Evolutionary conservation across 2,329 filamentous ascomycete species (phyloP), one percentile per base, ranked within the genome.

Genomic region (Aspergillus aculeatus): DNA sequence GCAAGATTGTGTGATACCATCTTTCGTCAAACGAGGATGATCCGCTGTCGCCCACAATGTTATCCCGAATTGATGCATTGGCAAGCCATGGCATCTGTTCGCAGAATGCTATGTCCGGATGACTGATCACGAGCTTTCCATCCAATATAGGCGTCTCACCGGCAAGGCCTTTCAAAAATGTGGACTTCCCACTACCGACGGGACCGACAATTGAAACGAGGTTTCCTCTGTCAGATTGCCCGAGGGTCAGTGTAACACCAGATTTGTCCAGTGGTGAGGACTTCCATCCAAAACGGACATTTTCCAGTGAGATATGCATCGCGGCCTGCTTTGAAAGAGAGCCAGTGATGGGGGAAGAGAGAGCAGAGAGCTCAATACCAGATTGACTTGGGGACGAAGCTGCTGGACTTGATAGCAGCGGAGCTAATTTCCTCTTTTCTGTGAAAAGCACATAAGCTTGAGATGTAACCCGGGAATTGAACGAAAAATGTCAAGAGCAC

Each of bases 131-230:
- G 57, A 64, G 7, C 1, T 64, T 54, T 2, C 64, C 65, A 16
- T 62, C 56, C 2, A 62, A 23, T 9, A 67, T 19, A 1, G 61
- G 54, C 3, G 69, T 67, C 47, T 77, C 75, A 50, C 71, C 69
- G 1, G 75, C 62, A 1, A 77, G 52, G 5, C 66, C 64, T 56
- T 72, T 72, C 10, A 76, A 67, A 10, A 82, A 67, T 0, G 78
- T 81, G 6, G 79, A 81, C 62, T 82, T 82, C 2, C 80, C 80
- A 60, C 76, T 77, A 5, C 77, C 80, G n/a, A 81, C 76, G n/a
- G 78, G 75, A 9, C 79, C 79, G 53, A 80, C 69, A 26, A 81
- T 66, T 3, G 50, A 64, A 75, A 76, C 58, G 68, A 80, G 60
- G 75, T 64, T 64, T 71, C 75, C 53, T 62, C 68, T 29, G 7